A percentile compares a stretch with the other conserved stretches of the same genome.
Evolutionary conservation across 805 yeast genomes (phyloP).

Genomic region (Sugiyamaella americana): DNA sequence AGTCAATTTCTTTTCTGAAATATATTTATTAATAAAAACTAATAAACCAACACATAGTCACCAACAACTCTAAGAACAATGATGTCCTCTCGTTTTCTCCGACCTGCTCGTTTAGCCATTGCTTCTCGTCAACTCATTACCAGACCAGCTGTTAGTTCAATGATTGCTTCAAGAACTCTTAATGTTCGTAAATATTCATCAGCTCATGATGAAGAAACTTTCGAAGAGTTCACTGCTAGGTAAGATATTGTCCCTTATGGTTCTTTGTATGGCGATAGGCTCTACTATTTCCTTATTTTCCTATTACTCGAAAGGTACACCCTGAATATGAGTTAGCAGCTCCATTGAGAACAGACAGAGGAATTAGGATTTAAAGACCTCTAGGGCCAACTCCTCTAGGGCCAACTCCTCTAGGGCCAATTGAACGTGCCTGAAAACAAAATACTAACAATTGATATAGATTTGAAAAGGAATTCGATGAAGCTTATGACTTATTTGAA

Average conservation of each 20-base stretch:
- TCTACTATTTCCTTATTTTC: neutral
- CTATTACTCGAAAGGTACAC: neutral
- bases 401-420: too few species aligned
- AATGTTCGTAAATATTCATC: slow-evolving; percentile 62
- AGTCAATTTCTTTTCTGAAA: neutral
- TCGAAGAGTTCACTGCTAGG: slow-evolving; percentile 87
- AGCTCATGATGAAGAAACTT: slow-evolving; percentile 78
- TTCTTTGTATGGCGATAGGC: neutral
- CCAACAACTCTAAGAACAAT: neutral
- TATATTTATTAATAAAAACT: too few species aligned
- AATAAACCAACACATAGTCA: neutral
- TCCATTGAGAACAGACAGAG: neutral
- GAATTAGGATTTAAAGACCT: too few species aligned
- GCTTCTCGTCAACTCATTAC: slow-evolving; percentile 2
- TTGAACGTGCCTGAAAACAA: too few species aligned
- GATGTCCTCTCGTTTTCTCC: neutral
- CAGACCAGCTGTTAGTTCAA: slow-evolving; percentile 4
- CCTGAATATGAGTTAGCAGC: neutral
- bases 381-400: too few species aligned
- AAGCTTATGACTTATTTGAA: slow-evolving; percentile 81
- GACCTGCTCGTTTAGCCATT: neutral
- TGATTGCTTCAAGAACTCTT: slow-evolving; percentile 10
- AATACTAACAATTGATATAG: slow-evolving; percentile 25
- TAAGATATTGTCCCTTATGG: slow-evolving; percentile 31
- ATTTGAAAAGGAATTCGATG: slow-evolving; percentile 94